Base-by-base conservation (phyloP, 176 grass and related monocot genomes). In the Carex parvula region DNA sequence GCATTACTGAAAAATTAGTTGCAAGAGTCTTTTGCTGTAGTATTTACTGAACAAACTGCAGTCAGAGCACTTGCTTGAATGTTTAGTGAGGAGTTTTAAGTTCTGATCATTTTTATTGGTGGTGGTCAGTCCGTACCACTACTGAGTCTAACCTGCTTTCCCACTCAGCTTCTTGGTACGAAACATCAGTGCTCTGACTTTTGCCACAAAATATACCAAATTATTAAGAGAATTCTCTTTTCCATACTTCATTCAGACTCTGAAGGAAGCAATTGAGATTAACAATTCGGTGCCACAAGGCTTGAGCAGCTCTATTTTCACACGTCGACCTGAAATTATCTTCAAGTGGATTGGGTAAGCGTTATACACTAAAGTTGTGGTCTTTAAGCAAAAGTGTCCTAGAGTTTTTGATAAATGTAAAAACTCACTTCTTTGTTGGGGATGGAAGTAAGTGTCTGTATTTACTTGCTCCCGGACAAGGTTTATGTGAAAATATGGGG, bases 311-410 rank as follows among this genome's bases (percentile, higher is more conserved):
- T 99, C 96, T 69, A 93, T 99, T 83, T 99, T 99, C 89, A 99
- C 96, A 63, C 92, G 82, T 53, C 89, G 81, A 65, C 91, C 96
- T 86, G 93, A 99, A 48, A 79, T 92, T 57, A 95, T 99, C 85
- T 99, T 99, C 82, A 99, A 95, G 88, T 95, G 96, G 96, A 88
- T 99, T 7, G 96, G 96, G 96, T 99, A 95, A 87, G 92, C 79
- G 73, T 18, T 78, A 78, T 56, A 16, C 44, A 75, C 44, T 77
- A 56, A 56, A 8, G 14, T 8, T 76, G 22, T 55, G 11, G 22
- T 75, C 44, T 75, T 22, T 52, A 53, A 53, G 44, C 44, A 74
- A 42, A 71, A 21, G 18, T 46, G 17, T 71, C 39, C 39, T 46
- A 18, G 4, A 44, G 8, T 71, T 20, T 46, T 71, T 44, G 7